Conservation (phyloP, 257 asterid species). For the Scutellaria barbata region DNA sequence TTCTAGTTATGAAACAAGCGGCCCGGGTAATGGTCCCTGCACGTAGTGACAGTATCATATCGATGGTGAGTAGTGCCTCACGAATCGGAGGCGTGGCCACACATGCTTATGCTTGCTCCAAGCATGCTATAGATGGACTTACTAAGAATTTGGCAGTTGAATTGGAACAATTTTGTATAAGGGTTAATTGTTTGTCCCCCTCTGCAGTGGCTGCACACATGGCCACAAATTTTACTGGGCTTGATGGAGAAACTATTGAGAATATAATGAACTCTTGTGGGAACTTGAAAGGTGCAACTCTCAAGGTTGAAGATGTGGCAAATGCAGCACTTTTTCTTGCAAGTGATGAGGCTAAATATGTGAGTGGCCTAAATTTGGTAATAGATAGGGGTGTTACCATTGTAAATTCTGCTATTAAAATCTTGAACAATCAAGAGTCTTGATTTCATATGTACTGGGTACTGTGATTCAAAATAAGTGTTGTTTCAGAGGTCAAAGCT, state of each 20-base stretch:
- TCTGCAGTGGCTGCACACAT: slow-evolving; percentile 45
- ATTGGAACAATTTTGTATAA: too few relatives aligned
- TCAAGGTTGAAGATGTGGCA: slow-evolving; percentile 51
- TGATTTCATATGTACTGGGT: too few relatives aligned
- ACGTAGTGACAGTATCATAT: slow-evolving; percentile 51
- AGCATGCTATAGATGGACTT: slow-evolving; percentile 61
- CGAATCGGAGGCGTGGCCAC: slow-evolving; percentile 43
- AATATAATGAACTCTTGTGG: slow-evolving; percentile 38
- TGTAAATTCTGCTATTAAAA: too few relatives aligned
- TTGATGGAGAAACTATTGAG: slow-evolving; percentile 44
- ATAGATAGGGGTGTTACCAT: slow-evolving; percentile 55
- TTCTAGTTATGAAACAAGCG: slow-evolving; percentile 60
- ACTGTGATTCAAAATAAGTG: too few relatives aligned
- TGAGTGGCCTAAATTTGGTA: slow-evolving; percentile 64
- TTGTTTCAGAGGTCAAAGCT: too few relatives aligned
- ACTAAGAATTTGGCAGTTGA: slow-evolving; percentile 55
- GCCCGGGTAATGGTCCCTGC: slow-evolving; percentile 56
- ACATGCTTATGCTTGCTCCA: slow-evolving; percentile 57
- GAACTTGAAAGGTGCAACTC: slow-evolving; percentile 44
- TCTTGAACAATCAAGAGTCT: too few relatives aligned
- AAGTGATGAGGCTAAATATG: too few relatives aligned
- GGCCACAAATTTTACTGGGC: slow-evolving; percentile 32
- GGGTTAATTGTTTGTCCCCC: slow-evolving; percentile 64
- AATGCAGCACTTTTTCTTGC: slow-evolving; percentile 59
- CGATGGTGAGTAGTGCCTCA: slow-evolving; percentile 48